Base-by-base conservation (phyloP, 371 early-diverging fungal genomes). In the Rhizopus delemar region DNA sequence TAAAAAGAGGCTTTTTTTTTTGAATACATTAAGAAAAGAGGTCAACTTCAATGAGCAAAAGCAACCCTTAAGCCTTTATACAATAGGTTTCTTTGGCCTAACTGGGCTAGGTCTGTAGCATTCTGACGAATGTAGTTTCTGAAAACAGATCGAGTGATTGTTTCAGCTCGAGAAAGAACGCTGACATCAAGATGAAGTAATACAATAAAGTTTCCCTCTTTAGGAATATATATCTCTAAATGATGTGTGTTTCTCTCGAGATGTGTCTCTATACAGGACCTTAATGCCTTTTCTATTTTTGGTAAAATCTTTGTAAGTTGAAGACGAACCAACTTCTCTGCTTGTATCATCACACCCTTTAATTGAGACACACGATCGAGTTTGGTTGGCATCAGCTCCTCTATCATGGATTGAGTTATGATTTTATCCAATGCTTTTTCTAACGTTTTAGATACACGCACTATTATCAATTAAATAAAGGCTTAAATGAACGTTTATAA, bases 141-240 rank as follows among this genome's bases (percentile, higher is more conserved):
- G 22, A 22, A 22, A 22, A 22, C 22, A 22, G 22, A 22, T 22
- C 22, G 22, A 22, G 22, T 22, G 22, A 22, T 22, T 22, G 22
- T 22, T 22, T 22, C 22, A 22, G 22, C 22, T 22, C 22, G 22
- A 22, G 22, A 22, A 22, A 22, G 22, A 22, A 22, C 22, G 22
- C 2, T 22, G 22, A 22, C 22, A 22, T 22, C 22, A 22, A 22
- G 22, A 22, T 22, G 22, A 22, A 22, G 22, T 22, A 22, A 22
- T 22, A 22, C 22, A 22, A 22, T 22, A 22, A 22, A 22, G 22
- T 22, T 22, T 22, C 22, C 22, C 22, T 22, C 22, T 22, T 22
- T 22, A 2, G 60, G 60, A 32, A 60, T 60, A 60, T 60, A 41
- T 0, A 60, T 28, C 13, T 53, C 33, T 2, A 60, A 11, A 49